Evolutionary conservation across 257 asterid species (phyloP), one percentile per base, ranked within the genome.

Genomic region (Catharanthus roseus): DNA sequence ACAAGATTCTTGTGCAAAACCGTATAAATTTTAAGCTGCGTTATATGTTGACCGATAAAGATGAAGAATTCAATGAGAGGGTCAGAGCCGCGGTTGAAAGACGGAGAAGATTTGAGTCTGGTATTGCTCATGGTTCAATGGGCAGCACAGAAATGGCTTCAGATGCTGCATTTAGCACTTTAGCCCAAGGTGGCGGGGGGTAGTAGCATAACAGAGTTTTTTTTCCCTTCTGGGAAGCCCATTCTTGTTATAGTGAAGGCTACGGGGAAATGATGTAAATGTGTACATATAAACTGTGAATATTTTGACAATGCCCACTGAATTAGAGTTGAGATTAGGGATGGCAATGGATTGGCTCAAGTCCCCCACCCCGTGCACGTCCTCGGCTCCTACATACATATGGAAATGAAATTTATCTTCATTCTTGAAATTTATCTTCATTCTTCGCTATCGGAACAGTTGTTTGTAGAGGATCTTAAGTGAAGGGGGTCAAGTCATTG

Each of bases 21-120:
- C 87, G 88, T 56, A 60, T 93, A 39, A 89, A 89, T 71, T 93
- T 91, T 66, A 93, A 91, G 88, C 91, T 89, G 45, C 85, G 89
- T 6, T 88, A 88, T 78, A 89, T 91, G 96, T 73, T 93, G 81
- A 74, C 83, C 9, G 75, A 83, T 85, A 73, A 91, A 1, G 97
- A 93, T 58, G 96, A 93, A 42, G 96, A 85, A 54, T 93, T 93
- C 55, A 75, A 83, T 15, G 60, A 44, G 71, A 85, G 85, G 70
- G 90, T 93, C 19, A 62, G 77, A 76, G 87, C 80, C 67, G 90
- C 87, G 0, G 86, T 89, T 9, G 90, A 84, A 71, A 87, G 87
- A 77, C 87, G 92, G 19, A 68, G 75, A 76, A 87, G 95, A 78
- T 90, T 87, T 39, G 96, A 90, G 82, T 82, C 90, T 21, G 90